These are phyloP conservation scores for Triangularia setosa DNA, from an alignment of 2,329 filamentous ascomycete genomes.

Conservation along the genomic window DNA sequence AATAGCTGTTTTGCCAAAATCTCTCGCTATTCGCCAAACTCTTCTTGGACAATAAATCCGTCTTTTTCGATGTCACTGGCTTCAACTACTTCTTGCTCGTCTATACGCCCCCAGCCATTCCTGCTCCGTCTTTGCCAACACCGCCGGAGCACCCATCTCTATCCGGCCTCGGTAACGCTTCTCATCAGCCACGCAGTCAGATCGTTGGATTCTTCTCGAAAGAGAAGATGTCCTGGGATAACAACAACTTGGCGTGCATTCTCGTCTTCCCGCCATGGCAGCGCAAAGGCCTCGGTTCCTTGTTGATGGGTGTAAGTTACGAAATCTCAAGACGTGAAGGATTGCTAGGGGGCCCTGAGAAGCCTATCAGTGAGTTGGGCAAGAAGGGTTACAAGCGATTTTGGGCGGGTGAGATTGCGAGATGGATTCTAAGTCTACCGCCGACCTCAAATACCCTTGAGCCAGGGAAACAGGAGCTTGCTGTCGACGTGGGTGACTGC, in stretches of 20 bases:
- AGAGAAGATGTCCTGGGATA: conserved; percentile 98
- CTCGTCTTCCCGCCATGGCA: conserved; percentile 95
- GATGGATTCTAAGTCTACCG: conserved; percentile 52
- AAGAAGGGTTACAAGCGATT: conserved; percentile 77
- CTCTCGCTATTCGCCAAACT: conserved; percentile 94
- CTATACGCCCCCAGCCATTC: conserved; percentile 53
- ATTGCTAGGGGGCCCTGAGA: conserved; percentile 86
- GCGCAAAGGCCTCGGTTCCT: conserved; percentile 77
- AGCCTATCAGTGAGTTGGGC: conserved; percentile 83
- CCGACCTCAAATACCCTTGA: conserved; percentile 24
- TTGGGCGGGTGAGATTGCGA: conserved; percentile 79
- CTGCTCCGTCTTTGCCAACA: not conserved
- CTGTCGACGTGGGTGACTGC: conserved; percentile 67
- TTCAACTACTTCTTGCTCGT: conserved; percentile 95
- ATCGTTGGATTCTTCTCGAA: conserved; percentile 98
- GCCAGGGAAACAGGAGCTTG: conserved; percentile 36
- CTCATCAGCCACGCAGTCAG: conserved; percentile 38
- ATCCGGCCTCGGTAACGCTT: conserved; percentile 5
- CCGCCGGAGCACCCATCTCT: not conserved
- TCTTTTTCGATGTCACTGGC: conserved; percentile 92
- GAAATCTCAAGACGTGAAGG: conserved; percentile 82
- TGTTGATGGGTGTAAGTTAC: conserved; percentile 92
- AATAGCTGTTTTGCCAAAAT: conserved; percentile 83
- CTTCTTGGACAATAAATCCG: conserved; percentile 96
- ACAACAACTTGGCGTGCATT: conserved; percentile 96